Conservation (phyloP, 169 alveolate genomes). For the Plasmodium coatneyi region DNA sequence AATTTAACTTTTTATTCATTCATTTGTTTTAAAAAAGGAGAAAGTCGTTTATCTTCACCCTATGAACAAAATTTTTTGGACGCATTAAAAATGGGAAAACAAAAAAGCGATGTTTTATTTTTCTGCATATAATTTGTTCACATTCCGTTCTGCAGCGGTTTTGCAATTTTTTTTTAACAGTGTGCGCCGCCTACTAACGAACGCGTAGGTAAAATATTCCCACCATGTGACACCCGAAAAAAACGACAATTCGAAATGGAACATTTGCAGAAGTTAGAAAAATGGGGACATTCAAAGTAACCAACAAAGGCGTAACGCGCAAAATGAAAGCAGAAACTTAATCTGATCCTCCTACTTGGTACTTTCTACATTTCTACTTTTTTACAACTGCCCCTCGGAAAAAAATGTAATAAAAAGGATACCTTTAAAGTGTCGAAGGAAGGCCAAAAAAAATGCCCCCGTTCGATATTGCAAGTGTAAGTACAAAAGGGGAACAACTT, state of each 20-base stretch:
- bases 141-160: neutral
- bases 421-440: neutral
- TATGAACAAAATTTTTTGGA: constrained; percentile 2
- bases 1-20: neutral
- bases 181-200: neutral
- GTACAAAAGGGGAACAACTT: neutral
- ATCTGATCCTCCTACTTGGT: neutral
- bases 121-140: neutral
- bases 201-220: neutral
- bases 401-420: neutral
- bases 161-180: constrained; percentile 24
- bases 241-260: neutral
- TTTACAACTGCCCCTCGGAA: neutral
- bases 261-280: neutral
- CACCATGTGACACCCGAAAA: neutral
- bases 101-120: constrained; percentile 3
- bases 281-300: neutral
- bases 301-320: neutral
- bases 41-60: neutral
- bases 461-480: neutral
- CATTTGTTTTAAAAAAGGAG: neutral
- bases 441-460: neutral
- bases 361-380: neutral
- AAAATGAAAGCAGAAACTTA: neutral
- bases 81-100: constrained; percentile 1